Base-by-base conservation (phyloP, 1,284 basidiomycete species). In the Cryptococcus jaspeensis region DNA sequence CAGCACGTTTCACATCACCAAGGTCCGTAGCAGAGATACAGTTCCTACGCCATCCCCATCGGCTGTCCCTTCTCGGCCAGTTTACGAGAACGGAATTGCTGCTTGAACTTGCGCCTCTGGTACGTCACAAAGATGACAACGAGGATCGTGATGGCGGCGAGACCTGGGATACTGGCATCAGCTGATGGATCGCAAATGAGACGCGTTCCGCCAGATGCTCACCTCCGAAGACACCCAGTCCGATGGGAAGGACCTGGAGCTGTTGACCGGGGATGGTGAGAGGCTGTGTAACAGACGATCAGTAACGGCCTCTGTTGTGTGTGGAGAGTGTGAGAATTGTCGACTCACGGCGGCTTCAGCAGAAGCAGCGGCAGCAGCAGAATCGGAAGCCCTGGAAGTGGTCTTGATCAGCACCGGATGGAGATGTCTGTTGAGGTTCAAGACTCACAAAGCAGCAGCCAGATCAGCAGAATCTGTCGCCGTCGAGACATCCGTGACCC, bases 191-290 rank as follows among this genome's bases (percentile, higher is more conserved):
- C 22, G 20, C 32, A 32, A 47, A 12, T 47, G 18, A 16, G 43
- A 8, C 12, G 35, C 46, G n/a, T n/a, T n/a, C n/a, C n/a, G n/a
- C 18, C 18, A 15, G 45, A 5, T 40, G 57, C 62, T 56, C 22
- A 65, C 67, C 67, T 32, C 63, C 64, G 32, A 69, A 62, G 12
- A 69, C 50, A 20, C 67, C 67, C 11, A 69, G 55, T 35, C 67
- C 67, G 41, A 69, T 69, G 7, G 67, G 65, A 8, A 66, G 60
- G 28, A 69, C 67, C 55, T 62, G 53, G 2, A 69, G 28, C 38
- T 63, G 54, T 46, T 58, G 59, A 15, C 67, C 67, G 2, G 67
- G 67, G 40, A 61, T 65, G 16, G 50, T 47, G 38, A 53, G 53
- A 5, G 60, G 51, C 63, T 65, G 36, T 9, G 9, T 32, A 3